Conservation (phyloP, 1,284 basidiomycete genomes). For the Anthracocystis walkeri region DNA sequence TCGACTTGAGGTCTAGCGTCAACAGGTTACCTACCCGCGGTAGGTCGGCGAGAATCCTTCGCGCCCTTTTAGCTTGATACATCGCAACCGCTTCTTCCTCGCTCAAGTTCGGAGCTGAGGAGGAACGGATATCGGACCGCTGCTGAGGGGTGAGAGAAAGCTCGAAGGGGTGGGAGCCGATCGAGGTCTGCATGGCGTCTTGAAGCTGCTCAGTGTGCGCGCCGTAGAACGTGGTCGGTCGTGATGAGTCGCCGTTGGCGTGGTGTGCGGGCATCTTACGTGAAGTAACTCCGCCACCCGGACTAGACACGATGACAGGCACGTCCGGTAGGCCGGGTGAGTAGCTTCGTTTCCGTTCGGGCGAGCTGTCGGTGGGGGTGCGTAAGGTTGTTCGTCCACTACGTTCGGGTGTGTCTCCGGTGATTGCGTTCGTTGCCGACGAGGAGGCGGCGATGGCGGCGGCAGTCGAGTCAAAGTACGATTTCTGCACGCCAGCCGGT, state of each 20-base stretch:
- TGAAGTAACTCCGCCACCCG: conserved; percentile 59
- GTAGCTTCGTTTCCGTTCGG: conserved; percentile 36
- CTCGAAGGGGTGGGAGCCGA: conserved; percentile 39
- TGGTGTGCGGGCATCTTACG: conserved; percentile 47
- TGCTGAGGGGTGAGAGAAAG: conserved; percentile 37
- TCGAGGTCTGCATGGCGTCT: conserved; percentile 47
- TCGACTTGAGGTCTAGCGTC: conserved; percentile 90
- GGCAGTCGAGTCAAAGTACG: conserved; percentile 32
- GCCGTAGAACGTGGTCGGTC: conserved; percentile 33
- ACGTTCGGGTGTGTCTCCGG: conserved; percentile 8
- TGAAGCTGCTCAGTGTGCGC: conserved; percentile 49
- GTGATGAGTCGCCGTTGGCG: conserved; percentile 12
- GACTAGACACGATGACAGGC: conserved; percentile 58
- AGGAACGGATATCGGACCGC: conserved; percentile 25
- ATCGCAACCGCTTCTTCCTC: conserved; percentile 56
- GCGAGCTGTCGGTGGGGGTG: conserved; percentile 15
- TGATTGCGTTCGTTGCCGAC: background rate
- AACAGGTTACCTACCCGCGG: conserved; percentile 85
- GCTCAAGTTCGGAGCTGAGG: conserved; percentile 25
- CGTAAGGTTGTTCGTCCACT: conserved; percentile 15
- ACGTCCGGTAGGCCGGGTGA: conserved; percentile 59
- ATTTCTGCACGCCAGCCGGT: background rate
- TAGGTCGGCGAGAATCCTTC: conserved; percentile 74
- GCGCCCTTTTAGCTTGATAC: conserved; percentile 52
- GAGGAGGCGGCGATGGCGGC: conserved; percentile 1